Evolutionary conservation across 1,284 basidiomycete genomes (phyloP).

Genomic region (Moniliophthora roreri): DNA sequence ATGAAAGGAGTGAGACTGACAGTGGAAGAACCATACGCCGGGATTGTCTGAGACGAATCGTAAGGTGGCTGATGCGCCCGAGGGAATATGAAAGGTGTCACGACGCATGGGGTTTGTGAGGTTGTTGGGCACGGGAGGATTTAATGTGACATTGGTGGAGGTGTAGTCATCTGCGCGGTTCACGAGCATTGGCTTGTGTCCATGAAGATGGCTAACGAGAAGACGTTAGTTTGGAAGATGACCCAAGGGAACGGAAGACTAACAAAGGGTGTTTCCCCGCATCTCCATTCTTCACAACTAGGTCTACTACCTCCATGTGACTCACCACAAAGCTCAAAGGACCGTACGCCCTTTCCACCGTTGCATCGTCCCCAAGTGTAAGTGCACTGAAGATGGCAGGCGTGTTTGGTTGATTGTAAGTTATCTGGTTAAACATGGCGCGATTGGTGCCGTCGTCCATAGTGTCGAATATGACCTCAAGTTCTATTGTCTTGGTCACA

Average conservation of each 20-base stretch:
- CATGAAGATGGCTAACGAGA: conserved; percentile 69
- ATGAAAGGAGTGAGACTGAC: conserved; percentile 37
- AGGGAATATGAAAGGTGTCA: conserved; percentile 73
- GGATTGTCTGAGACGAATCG: conserved; percentile 80
- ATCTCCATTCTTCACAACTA: conserved; percentile 81
- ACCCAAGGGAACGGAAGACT: conserved; percentile 24
- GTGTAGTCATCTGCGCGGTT: conserved; percentile 71
- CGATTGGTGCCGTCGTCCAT: conserved; percentile 78
- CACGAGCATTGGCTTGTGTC: conserved; percentile 81
- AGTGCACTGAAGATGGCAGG: conserved; percentile 75
- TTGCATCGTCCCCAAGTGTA: conserved; percentile 70
- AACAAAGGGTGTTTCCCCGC: conserved; percentile 79
- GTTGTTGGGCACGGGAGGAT: conserved; percentile 76
- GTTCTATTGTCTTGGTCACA: conserved; percentile 52
- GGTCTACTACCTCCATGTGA: conserved; percentile 75
- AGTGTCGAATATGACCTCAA: conserved; percentile 65
- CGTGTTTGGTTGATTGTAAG: conserved; percentile 66
- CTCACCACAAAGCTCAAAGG: conserved; percentile 74
- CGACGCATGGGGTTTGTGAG: conserved; percentile 87
- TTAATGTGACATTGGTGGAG: conserved; percentile 74
- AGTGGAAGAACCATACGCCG: conserved; percentile 82
- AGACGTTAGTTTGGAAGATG: neutral
- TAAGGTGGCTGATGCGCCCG: conserved; percentile 59
- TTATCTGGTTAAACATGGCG: conserved; percentile 70
- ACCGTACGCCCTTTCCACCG: conserved; percentile 68